These are phyloP conservation scores for Penicillium sp. DNA, from an alignment of 2,329 filamentous ascomycete species.

Conservation along the genomic window DNA sequence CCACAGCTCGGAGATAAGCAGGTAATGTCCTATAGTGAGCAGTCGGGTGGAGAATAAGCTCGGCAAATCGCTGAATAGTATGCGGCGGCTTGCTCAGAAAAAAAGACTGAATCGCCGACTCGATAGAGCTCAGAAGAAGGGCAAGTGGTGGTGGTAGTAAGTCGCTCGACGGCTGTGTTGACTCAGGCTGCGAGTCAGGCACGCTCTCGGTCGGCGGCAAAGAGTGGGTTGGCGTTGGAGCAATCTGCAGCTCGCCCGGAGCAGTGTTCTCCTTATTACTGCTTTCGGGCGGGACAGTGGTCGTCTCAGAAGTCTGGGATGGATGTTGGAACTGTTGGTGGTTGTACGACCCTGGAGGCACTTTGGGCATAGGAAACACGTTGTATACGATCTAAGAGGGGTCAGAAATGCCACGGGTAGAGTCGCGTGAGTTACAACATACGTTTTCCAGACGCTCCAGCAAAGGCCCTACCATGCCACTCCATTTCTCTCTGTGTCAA, in stretches of 20 bases:
- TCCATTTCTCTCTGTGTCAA: constrained; percentile 64
- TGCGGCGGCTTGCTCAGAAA: constrained; percentile 80
- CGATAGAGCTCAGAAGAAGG: constrained; percentile 61
- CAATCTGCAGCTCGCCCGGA: constrained; percentile 30
- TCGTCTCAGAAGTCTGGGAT: constrained; percentile 29
- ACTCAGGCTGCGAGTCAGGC: constrained; percentile 44
- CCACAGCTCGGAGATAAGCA: constrained; percentile 84
- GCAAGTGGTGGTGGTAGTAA: constrained; percentile 63
- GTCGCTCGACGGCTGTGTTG: constrained; percentile 45
- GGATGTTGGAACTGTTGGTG: constrained; percentile 24
- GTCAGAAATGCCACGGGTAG: constrained; percentile 4
- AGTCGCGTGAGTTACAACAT: constrained; percentile 15
- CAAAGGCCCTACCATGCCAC: constrained; percentile 62
- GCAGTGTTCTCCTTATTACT: constrained; percentile 41
- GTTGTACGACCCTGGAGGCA: constrained; percentile 38
- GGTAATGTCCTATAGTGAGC: constrained; percentile 78
- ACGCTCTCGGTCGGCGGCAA: constrained; percentile 40
- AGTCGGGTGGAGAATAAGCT: constrained; percentile 74
- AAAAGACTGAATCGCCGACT: constrained; percentile 57
- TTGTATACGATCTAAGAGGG: constrained; percentile 66
- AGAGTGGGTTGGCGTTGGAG: constrained; percentile 34
- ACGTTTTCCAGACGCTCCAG: constrained; percentile 68
- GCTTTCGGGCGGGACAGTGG: constrained; percentile 27
- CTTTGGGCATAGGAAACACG: constrained; percentile 70
- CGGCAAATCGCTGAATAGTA: constrained; percentile 86